Evolutionary conservation across 352 stramenopile genomes (phyloP).

Genomic region (Phytophthora capsici): DNA sequence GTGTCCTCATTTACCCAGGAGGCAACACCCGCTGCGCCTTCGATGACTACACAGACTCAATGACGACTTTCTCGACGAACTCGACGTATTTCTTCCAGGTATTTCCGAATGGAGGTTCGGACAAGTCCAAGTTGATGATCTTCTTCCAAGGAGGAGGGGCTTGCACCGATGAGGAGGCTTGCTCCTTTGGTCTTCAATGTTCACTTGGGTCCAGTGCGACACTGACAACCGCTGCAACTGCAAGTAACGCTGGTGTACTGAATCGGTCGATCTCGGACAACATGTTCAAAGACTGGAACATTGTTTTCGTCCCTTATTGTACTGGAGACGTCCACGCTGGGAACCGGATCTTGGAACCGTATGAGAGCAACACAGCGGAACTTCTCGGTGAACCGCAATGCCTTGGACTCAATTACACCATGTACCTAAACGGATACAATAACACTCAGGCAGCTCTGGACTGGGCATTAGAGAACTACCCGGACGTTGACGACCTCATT

Average conservation of each 20-base stretch:
- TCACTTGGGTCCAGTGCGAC: constrained; percentile 34
- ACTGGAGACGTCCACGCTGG: constrained; percentile 63
- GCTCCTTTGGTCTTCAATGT: constrained; percentile 59
- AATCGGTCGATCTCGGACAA: constrained; percentile 55
- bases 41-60: constrained; percentile 37
- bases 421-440: constrained; percentile 61
- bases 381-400: constrained; percentile 40
- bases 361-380: constrained; percentile 31
- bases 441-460: constrained; percentile 56
- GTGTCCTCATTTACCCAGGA: constrained; percentile 49
- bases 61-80: constrained; percentile 38
- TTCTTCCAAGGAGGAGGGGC: constrained; percentile 64
- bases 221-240: constrained; percentile 41
- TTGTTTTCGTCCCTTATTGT: constrained; percentile 72
- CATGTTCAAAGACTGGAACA: constrained; percentile 70
- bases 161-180: constrained; percentile 56
- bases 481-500: constrained; percentile 50
- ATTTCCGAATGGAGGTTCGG: constrained; percentile 41
- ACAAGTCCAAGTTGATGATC: constrained; percentile 64
- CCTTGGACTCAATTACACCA: constrained; percentile 40
- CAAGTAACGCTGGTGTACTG: constrained; percentile 51
- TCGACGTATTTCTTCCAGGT: constrained; percentile 61
- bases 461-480: constrained; percentile 63
- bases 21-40: constrained; percentile 54
- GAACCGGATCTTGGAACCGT: constrained; percentile 24